phyloP scores from a whole-genome alignment of 2,329 filamentous ascomycete species.

The Myriosclerotinia duriaeana region DNA sequence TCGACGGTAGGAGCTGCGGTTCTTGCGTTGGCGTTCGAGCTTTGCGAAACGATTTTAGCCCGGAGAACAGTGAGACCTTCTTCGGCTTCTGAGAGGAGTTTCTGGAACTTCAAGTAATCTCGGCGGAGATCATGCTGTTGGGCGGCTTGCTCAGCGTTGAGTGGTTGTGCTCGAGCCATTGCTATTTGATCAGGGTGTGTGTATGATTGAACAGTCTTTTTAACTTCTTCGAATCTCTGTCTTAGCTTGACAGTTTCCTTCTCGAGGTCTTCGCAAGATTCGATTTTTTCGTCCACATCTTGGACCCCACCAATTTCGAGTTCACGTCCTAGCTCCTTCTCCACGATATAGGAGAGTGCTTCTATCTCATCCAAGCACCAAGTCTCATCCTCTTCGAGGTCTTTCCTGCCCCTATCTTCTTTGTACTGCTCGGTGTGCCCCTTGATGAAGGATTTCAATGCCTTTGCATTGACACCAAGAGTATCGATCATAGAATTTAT shows the following conservation, averaged over 20 bases:
- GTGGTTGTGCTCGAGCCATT: constrained; percentile 65
- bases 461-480: constrained; percentile 79
- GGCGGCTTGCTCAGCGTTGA: constrained; percentile 80
- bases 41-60: constrained; percentile 66
- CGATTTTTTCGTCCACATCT: constrained; percentile 66
- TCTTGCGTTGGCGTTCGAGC: constrained; percentile 52
- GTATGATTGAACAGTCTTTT: constrained; percentile 68
- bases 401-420: constrained; percentile 59
- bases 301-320: constrained; percentile 68
- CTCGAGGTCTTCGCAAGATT: constrained; percentile 64
- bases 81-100: constrained; percentile 74
- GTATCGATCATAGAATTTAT: constrained; percentile 95
- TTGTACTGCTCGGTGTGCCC: constrained; percentile 61
- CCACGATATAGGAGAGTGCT: constrained; percentile 64
- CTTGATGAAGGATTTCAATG: constrained; percentile 56
- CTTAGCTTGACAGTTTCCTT: constrained; percentile 71
- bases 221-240: constrained; percentile 74
- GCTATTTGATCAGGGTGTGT: constrained; percentile 66
- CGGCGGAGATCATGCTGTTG: constrained; percentile 82
- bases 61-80: constrained; percentile 76
- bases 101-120: constrained; percentile 71
- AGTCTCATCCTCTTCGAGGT: constrained; percentile 66
- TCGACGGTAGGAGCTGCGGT: constrained; percentile 73
- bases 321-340: constrained; percentile 60
- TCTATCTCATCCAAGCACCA: constrained; percentile 77